These are phyloP conservation scores for Lecanicillium sp. DNA, from an alignment of 2,329 filamentous ascomycete species.

Conservation along the genomic window DNA sequence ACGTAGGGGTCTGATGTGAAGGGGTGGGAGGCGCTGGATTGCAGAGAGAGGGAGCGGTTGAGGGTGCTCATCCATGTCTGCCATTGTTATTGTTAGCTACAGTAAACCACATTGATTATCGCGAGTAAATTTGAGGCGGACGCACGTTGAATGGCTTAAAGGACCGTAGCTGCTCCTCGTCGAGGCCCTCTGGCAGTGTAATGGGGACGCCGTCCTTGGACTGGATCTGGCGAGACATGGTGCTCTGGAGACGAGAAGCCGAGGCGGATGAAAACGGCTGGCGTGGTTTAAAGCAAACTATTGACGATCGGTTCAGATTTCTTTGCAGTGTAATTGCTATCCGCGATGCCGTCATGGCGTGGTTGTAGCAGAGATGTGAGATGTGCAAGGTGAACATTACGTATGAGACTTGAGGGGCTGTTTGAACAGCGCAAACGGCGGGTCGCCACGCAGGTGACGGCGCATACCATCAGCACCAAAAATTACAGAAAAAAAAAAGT, in stretches of 20 bases:
- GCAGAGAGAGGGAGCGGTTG: conserved; percentile 39
- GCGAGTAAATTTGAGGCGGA: too few relatives aligned
- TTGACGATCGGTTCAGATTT: too few relatives aligned
- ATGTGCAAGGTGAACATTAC: background rate
- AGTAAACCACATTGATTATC: background rate
- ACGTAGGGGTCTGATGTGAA: conserved; percentile 50
- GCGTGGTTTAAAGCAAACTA: too few relatives aligned
- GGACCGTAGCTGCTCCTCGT: conserved; percentile 36
- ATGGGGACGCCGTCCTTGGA: conserved; percentile 31
- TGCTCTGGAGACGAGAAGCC: background rate
- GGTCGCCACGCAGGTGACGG: background rate
- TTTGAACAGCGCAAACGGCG: background rate
- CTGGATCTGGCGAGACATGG: conserved; percentile 6
- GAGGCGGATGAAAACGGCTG: background rate
- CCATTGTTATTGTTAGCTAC: background rate
- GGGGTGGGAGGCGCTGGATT: conserved; percentile 38
- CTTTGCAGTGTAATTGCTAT: too few relatives aligned
- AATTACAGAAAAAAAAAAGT: background rate
- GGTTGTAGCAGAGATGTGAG: too few relatives aligned
- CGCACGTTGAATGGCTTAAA: conserved; percentile 48
- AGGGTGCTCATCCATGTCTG: conserved; percentile 47
- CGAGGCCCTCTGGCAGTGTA: conserved; percentile 37
- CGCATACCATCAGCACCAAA: too few relatives aligned
- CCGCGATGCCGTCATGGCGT: too few relatives aligned
- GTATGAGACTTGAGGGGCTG: background rate